phyloP scores from a whole-genome alignment of 1,139 yeast genomes.

The Dujonia santamariae region DNA sequence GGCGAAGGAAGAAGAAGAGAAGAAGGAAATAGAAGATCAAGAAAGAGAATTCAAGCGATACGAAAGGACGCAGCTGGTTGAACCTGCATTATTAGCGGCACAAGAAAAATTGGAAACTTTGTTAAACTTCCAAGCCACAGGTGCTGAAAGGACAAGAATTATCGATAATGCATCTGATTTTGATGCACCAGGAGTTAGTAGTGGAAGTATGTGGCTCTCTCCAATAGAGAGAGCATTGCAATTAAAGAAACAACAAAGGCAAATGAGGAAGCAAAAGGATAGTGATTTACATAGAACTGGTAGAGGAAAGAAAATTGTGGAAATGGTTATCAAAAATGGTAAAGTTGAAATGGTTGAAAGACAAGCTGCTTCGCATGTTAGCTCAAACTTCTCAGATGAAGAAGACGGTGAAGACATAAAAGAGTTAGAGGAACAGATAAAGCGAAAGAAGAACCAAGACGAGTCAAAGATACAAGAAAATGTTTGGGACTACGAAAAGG shows the following conservation, averaged over 20 bases:
- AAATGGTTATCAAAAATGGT: slow-evolving; percentile 80
- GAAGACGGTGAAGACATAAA: slow-evolving; percentile 25
- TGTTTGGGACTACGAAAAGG: slow-evolving; percentile 60
- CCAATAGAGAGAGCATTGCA: slow-evolving; percentile 84
- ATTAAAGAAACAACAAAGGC: slow-evolving; percentile 78
- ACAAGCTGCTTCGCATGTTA: background rate
- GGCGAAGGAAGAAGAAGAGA: slow-evolving; percentile 22
- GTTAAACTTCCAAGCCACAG: slow-evolving; percentile 77
- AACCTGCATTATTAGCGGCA: slow-evolving; percentile 62
- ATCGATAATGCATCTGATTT: slow-evolving; percentile 94
- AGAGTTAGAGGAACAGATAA: slow-evolving; percentile 21
- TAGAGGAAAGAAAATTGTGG: slow-evolving; percentile 69
- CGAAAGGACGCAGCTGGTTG: slow-evolving; percentile 32
- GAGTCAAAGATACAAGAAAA: slow-evolving; percentile 13
- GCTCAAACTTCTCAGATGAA: slow-evolving; percentile 5
- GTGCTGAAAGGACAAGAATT: slow-evolving; percentile 86
- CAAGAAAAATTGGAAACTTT: slow-evolving; percentile 70
- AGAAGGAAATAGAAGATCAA: slow-evolving; percentile 34
- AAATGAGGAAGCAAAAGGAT: slow-evolving; percentile 59
- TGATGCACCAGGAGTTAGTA: slow-evolving; percentile 52
- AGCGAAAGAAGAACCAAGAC: slow-evolving; percentile 19
- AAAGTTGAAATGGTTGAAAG: slow-evolving; percentile 60
- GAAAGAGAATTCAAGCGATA: slow-evolving; percentile 37
- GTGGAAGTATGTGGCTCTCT: slow-evolving; percentile 75
- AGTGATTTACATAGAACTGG: slow-evolving; percentile 61